These are phyloP conservation scores for Dactylellina parvicollis DNA, from an alignment of 2,329 filamentous ascomycete genomes.

Conservation along the genomic window DNA sequence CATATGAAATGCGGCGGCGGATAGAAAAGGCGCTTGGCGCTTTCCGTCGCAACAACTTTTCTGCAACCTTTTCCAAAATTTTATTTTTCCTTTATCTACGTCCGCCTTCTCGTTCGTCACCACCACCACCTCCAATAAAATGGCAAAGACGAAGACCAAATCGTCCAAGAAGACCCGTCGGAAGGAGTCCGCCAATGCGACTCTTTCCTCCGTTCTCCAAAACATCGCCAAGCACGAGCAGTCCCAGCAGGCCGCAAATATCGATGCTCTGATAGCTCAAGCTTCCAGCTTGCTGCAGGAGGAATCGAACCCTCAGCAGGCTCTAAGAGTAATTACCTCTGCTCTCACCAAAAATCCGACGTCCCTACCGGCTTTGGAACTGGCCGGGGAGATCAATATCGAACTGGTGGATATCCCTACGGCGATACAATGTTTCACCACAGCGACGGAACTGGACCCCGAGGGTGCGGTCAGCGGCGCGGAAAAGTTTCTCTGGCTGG, in stretches of 20 bases:
- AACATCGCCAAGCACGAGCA: slow-evolving; percentile 48
- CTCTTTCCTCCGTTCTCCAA: slow-evolving; percentile 48
- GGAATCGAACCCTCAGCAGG: slow-evolving; percentile 47
- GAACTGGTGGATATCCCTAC: slow-evolving; percentile 82
- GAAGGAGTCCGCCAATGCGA: slow-evolving; percentile 34
- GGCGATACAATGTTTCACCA: slow-evolving; percentile 76
- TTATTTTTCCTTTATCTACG: slow-evolving; percentile 3
- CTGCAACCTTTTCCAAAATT: slow-evolving; percentile 1
- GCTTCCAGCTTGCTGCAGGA: slow-evolving; percentile 41
- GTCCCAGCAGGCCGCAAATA: slow-evolving; percentile 17
- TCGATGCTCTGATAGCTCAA: slow-evolving; percentile 30
- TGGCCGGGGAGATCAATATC: slow-evolving; percentile 82
- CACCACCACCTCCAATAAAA: slow-evolving; percentile 2
- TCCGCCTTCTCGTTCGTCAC: not conserved
- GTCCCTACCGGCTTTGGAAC: slow-evolving; percentile 72
- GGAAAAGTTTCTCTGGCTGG: slow-evolving; percentile 94
- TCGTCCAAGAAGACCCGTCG: slow-evolving; percentile 50
- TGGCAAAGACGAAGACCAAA: slow-evolving; percentile 53
- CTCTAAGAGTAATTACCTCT: slow-evolving; percentile 49
- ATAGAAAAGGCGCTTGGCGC: not conserved
- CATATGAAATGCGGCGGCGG: not conserved
- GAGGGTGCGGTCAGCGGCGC: slow-evolving; percentile 77
- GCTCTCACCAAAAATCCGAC: slow-evolving; percentile 53
- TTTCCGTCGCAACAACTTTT: slow-evolving; percentile 23
- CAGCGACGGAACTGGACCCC: slow-evolving; percentile 78